Evolutionary conservation across 148 eudicot species (phyloP).

Genomic region (Fagopyrum homotropicum): DNA sequence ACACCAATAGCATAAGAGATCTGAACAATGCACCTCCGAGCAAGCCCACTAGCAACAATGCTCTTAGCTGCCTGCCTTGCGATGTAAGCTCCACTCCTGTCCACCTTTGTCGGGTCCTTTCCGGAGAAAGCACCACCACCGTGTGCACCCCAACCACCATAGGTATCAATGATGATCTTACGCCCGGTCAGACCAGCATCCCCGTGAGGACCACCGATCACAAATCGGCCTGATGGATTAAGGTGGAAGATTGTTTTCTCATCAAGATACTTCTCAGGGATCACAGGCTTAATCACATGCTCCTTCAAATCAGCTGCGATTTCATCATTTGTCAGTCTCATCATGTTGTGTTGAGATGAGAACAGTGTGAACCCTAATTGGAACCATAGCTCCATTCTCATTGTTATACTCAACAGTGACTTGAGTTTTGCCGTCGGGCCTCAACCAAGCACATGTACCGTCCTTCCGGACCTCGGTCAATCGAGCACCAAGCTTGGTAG

Average conservation of each 20-base stretch:
- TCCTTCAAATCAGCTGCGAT: conserved; percentile 29
- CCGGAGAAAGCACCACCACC: no score
- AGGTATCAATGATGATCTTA: conserved; percentile 23
- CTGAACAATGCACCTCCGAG: conserved; percentile 43
- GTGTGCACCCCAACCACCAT: no score
- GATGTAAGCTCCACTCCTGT: no score
- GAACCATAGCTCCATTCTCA: conserved; percentile 36
- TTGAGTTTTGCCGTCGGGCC: conserved; percentile 45
- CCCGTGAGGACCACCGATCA: conserved; percentile 46
- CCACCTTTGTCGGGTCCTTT: no score
- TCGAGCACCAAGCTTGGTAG: conserved; percentile 30
- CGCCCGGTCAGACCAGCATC: conserved; percentile 47
- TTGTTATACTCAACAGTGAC: conserved; percentile 36
- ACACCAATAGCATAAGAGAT: conserved; percentile 46
- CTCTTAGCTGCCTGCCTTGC: no score
- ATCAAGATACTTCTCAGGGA: no score
- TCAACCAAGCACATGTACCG: conserved; percentile 36
- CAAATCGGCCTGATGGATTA: conserved; percentile 45
- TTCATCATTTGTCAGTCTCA: conserved; percentile 36
- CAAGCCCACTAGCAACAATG: conserved; percentile 41
- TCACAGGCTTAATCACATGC: no score
- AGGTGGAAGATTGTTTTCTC: conserved; percentile 33
- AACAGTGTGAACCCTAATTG: conserved; percentile 35
- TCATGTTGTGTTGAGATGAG: conserved; percentile 41
- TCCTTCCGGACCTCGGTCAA: conserved; percentile 34